phyloP scores from a whole-genome alignment of 2,329 filamentous ascomycete genomes.

The Penicillium sclerotigenum region DNA sequence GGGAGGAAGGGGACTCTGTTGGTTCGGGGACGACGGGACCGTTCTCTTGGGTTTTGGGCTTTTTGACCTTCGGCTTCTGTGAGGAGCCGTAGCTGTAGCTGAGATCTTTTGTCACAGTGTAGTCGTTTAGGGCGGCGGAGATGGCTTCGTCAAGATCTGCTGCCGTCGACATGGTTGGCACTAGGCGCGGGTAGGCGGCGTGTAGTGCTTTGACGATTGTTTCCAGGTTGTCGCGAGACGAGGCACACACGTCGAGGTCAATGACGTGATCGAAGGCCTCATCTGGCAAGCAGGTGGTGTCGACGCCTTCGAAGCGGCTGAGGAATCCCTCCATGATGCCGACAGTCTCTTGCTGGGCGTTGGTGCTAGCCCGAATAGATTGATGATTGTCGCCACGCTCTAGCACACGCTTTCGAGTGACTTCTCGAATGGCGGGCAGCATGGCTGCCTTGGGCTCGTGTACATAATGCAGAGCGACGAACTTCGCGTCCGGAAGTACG shows the following conservation, averaged over 20 bases:
- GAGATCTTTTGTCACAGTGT: conserved; percentile 74
- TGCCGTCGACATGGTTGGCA: conserved; percentile 62
- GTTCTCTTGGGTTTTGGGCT: conserved; percentile 23
- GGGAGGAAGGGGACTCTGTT: conserved; percentile 15
- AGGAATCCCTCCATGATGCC: conserved; percentile 96
- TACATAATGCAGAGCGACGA: conserved; percentile 85
- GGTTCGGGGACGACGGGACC: conserved; percentile 5
- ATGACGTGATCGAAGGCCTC: conserved; percentile 79
- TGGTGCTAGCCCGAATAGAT: conserved; percentile 83
- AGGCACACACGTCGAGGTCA: conserved; percentile 71
- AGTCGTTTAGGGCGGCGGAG: conserved; percentile 68
- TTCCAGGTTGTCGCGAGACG: conserved; percentile 84
- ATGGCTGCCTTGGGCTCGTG: conserved; percentile 63
- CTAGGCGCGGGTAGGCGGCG: conserved; percentile 71
- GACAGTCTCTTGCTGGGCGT: conserved; percentile 69
- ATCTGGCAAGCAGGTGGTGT: conserved; percentile 67
- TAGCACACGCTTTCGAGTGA: conserved; percentile 76
- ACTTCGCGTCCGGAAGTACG: conserved; percentile 60
- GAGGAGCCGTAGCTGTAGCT: conserved; percentile 42
- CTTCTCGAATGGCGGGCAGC: conserved; percentile 67
- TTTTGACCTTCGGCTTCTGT: conserved; percentile 42
- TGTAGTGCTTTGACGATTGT: conserved; percentile 69
- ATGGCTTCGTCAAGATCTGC: conserved; percentile 79
- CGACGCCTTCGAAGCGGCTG: conserved; percentile 74
- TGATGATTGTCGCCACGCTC: conserved; percentile 93